phyloP scores from a whole-genome alignment of 768 basidiomycete genomes.

The Pholiota molesta region DNA sequence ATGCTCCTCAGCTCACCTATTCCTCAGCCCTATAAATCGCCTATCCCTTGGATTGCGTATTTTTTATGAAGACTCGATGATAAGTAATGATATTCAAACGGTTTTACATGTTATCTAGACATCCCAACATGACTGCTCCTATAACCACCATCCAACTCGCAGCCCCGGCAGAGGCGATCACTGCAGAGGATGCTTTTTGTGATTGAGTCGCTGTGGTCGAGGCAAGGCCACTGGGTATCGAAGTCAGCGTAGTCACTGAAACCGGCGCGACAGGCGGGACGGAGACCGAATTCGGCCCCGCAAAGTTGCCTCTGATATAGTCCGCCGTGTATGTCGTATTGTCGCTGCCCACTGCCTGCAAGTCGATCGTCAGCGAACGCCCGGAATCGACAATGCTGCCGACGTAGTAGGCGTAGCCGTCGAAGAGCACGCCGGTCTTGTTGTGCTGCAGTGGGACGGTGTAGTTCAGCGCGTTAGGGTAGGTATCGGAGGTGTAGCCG shows the following conservation, averaged over 20 bases:
- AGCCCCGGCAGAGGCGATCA: too few relatives aligned
- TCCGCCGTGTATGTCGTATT: not conserved
- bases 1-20: too few relatives aligned
- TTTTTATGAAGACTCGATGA: too few relatives aligned
- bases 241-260: not conserved
- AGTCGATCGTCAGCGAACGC: not conserved
- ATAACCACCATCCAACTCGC: too few relatives aligned
- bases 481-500: not conserved
- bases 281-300: not conserved
- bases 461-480: not conserved
- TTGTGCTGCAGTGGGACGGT: not conserved
- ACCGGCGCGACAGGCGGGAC: not conserved
- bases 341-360: not conserved
- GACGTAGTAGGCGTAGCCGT: not conserved
- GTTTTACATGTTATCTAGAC: too few relatives aligned
- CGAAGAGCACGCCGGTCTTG: not conserved
- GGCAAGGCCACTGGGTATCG: not conserved
- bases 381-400: not conserved
- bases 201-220: not conserved
- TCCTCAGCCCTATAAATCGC: too few relatives aligned
- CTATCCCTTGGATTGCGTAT: too few relatives aligned
- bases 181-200: too few relatives aligned
- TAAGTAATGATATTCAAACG: too few relatives aligned
- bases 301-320: not conserved
- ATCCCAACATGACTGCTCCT: too few relatives aligned